Conservation (phyloP, 495 filamentous ascomycete genomes). For the Tuber aestivum region DNA sequence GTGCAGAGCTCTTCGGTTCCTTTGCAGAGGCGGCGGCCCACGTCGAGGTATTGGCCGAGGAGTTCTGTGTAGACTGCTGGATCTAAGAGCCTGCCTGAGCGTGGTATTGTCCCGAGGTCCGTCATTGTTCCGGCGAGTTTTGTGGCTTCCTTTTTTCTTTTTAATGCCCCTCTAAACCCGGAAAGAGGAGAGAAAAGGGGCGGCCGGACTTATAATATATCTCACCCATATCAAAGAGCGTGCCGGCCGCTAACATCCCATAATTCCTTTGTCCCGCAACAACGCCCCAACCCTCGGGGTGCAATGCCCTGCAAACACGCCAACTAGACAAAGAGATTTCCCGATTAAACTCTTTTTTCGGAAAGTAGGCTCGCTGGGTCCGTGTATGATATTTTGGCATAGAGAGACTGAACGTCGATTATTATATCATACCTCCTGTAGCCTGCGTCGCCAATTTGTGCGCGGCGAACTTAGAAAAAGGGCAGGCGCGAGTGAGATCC, state of each 20-base stretch:
- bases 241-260: neutral
- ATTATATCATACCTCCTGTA: neutral
- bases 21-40: neutral
- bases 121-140: neutral
- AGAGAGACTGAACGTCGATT: neutral
- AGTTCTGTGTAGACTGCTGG: too few relatives aligned
- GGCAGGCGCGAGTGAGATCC: neutral
- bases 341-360: neutral
- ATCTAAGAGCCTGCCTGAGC: neutral
- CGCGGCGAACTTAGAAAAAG: neutral
- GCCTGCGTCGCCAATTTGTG: neutral
- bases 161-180: neutral
- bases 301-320: neutral
- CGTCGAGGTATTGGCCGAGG: neutral
- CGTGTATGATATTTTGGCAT: too few relatives aligned
- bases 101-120: neutral
- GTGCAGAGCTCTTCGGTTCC: fast-evolving
- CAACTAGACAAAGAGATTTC: neutral
- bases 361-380: neutral
- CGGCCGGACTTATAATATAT: neutral
- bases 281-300: neutral
- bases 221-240: neutral
- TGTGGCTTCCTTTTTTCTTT: neutral
- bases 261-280: neutral
- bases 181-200: neutral